These are phyloP conservation scores for Arthrobotrys sphaeroides DNA, from an alignment of 2,329 filamentous ascomycete species.

Conservation along the genomic window DNA sequence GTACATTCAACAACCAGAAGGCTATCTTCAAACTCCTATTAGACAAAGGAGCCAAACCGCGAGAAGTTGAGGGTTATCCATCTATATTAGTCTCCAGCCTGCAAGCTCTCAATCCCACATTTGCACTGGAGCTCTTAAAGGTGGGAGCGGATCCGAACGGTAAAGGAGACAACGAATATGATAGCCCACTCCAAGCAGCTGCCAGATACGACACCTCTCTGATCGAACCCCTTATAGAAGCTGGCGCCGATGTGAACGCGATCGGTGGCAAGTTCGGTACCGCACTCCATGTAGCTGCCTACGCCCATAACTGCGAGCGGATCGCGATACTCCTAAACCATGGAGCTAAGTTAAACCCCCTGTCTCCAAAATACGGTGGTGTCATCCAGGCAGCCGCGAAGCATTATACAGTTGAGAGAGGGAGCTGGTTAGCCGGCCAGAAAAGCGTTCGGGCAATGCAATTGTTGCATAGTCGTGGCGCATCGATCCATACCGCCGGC, in stretches of 20 bases:
- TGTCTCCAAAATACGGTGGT: constrained; percentile 24
- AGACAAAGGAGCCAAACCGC: not conserved
- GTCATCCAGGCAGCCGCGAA: constrained; percentile 34
- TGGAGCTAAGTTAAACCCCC: constrained; percentile 15
- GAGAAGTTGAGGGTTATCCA: not conserved
- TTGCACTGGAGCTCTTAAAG: constrained; percentile 9
- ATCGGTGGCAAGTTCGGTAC: constrained; percentile 20
- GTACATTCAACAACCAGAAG: not conserved
- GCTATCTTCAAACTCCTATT: constrained; percentile 21
- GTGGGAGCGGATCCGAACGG: constrained; percentile 36
- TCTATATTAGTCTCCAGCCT: not conserved
- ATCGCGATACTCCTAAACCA: constrained; percentile 25
- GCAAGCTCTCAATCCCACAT: not conserved
- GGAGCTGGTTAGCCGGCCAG: not conserved
- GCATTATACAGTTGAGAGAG: not conserved
- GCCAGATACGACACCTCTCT: not conserved
- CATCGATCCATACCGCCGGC: not conserved
- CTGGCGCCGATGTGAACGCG: constrained; percentile 38
- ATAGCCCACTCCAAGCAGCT: constrained; percentile 28
- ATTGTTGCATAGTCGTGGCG: constrained; percentile 26
- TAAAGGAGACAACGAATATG: not conserved
- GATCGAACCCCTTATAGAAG: constrained; percentile 15
- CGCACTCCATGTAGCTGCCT: constrained; percentile 28
- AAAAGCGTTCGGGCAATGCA: constrained; percentile 28
- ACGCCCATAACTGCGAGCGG: not conserved